Evolutionary conservation across 2,329 filamentous ascomycete genomes (phyloP), one percentile per base, ranked within the genome.

Genomic region (Chrysoporthe puriensis): DNA sequence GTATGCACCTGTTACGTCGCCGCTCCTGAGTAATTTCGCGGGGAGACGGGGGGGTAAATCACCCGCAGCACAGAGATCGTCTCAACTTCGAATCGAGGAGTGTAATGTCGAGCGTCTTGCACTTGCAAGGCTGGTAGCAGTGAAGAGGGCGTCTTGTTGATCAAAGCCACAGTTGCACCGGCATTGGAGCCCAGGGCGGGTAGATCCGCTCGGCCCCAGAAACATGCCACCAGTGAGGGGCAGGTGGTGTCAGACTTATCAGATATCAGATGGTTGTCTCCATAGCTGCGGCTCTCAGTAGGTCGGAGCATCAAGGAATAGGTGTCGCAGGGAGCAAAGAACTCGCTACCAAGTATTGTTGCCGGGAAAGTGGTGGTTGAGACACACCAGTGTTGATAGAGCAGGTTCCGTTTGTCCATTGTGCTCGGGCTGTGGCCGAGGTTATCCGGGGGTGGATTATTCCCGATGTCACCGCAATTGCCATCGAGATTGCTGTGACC

Each of bases 211-310:
- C 26, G 50, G 48, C 60, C 48, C n/a, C 42, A 26, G 21, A 43
- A 68, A 59, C 68, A 70, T 61, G 68, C 62, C 68, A 70, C 48
- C 56, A 56, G 34, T 42, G 62, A 68, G 66, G 66, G 59, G 62
- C 60, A 61, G 57, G 66, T 68, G 68, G 66, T 68, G 68, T 59
- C 62, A 66, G 59, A 61, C 54, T 63, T 7, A 44, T 63, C 46
- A 63, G 36, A 65, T 61, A 65, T 65, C 66, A 68, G 62, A 68
- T 58, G 66, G 62, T 66, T 6, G n/a, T 62, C 50, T 67, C 54
- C 48, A 46, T 43, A 36, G 36, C 60, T 67, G 32, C 66, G 61
- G 48, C 61, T 56, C 34, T 59, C 40, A 50, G 42, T 42, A 32
- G 13, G 26, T 26, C 18, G 32, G 40, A 46, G 21, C 14, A 46